Evolutionary conservation across 139 green algal genomes (phyloP).

Genomic region (Tetradesmus obliquus): DNA sequence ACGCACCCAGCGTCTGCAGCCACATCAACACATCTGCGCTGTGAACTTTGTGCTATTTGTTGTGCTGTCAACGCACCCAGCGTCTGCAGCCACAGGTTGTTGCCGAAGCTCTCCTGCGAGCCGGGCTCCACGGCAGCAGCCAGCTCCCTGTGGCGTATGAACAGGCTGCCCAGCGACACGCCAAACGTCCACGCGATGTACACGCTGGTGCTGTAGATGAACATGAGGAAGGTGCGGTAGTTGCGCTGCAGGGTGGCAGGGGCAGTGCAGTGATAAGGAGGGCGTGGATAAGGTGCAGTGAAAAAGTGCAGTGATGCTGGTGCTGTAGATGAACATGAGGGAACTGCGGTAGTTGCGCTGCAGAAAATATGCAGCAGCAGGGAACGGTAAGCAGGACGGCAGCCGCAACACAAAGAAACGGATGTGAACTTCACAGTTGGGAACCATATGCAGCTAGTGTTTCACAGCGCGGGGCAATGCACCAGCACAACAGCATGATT

Average conservation of each 20-base stretch:
- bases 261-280: background rate
- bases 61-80: conserved; percentile 25
- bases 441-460: background rate
- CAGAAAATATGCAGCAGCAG: background rate
- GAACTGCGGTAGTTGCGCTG: conserved; percentile 99
- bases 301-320: background rate
- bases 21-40: too few relatives aligned
- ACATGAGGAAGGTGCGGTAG: conserved; percentile 97
- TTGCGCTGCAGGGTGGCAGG: conserved; percentile 84
- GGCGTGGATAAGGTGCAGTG: too few relatives aligned
- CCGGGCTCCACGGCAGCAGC: conserved; percentile 21
- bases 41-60: too few relatives aligned
- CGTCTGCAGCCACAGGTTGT: conserved; percentile 55
- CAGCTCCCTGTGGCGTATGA: conserved; percentile 69
- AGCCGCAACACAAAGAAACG: background rate
- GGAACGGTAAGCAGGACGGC: too few relatives aligned
- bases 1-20: too few relatives aligned
- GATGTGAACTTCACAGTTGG: background rate
- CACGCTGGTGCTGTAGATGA: conserved; percentile 88
- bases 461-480: background rate
- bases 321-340: conserved; percentile 74
- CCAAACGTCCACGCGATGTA: conserved; percentile 89
- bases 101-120: conserved; percentile 29
- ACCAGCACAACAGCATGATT: background rate
- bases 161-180: conserved; percentile 73